phyloP scores from a whole-genome alignment of 139 green algal species.

The Chlorella vulgaris region DNA sequence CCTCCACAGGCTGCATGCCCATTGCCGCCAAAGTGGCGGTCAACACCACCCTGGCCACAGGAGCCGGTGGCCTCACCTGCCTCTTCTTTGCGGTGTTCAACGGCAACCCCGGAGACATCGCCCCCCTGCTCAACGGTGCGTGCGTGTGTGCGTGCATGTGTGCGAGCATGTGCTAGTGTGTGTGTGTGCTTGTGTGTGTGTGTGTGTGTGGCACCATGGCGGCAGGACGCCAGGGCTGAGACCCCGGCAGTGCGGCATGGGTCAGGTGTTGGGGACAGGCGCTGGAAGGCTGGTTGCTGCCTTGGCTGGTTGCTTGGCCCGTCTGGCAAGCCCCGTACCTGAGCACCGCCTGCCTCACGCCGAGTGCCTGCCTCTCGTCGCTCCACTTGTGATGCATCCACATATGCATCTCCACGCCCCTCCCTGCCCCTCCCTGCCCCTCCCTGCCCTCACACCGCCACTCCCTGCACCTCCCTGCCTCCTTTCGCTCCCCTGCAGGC shows the following conservation, averaged over 20 bases:
- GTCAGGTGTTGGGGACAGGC: too few species aligned
- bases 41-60: slow-evolving; percentile 70
- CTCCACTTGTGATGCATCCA: too few species aligned
- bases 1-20: slow-evolving; percentile 39
- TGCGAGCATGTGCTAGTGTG: too few species aligned
- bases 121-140: slow-evolving; percentile 54
- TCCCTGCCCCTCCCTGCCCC: not conserved
- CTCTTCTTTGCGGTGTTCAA: slow-evolving; percentile 53
- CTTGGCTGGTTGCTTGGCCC: too few species aligned
- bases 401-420: too few species aligned
- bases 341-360: too few species aligned
- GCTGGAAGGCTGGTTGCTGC: too few species aligned
- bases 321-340: too few species aligned
- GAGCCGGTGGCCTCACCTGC: slow-evolving; percentile 57
- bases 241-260: too few species aligned
- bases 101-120: slow-evolving; percentile 43
- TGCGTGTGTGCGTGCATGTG: not conserved
- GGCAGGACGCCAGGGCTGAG: too few species aligned
- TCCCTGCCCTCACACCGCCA: not conserved
- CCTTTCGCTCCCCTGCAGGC: not conserved
- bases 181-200: not conserved
- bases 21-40: slow-evolving; percentile 58
- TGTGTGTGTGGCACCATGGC: too few species aligned
- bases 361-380: too few species aligned
- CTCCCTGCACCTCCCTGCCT: not conserved